Percentiles rank a stretch among this genome's conserved stretches.
phyloP scores from a whole-genome alignment of 805 yeast species.

The Lachancea kluyveri region DNA sequence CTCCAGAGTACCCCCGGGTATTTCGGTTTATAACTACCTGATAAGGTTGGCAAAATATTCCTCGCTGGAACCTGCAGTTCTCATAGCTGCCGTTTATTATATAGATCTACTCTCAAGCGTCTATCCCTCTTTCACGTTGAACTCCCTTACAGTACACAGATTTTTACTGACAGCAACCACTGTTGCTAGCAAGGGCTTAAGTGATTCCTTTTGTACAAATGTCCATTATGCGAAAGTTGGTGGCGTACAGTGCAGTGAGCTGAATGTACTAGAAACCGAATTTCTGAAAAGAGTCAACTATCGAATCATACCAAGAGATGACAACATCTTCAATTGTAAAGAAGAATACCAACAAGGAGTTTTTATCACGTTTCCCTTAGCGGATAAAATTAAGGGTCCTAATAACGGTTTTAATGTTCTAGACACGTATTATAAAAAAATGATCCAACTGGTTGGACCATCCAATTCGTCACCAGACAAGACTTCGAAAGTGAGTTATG shows the following conservation, averaged over 20 bases:
- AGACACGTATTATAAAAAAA: constrained; percentile 42
- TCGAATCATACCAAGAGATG: constrained; percentile 57
- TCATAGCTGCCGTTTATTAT: constrained; percentile 79
- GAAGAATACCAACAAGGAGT: constrained; percentile 22
- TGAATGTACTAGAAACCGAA: constrained; percentile 84
- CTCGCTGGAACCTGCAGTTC: constrained; percentile 74
- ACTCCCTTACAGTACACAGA: constrained; percentile 89
- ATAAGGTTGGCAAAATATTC: constrained; percentile 77
- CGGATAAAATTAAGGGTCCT: constrained; percentile 10
- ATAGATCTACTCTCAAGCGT: constrained; percentile 78
- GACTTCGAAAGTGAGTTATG: constrained; percentile 20
- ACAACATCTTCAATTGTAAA: constrained; percentile 35
- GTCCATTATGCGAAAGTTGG: constrained; percentile 94
- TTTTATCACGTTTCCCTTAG: constrained; percentile 1
- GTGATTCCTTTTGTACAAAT: constrained; percentile 92
- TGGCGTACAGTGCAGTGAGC: constrained; percentile 76
- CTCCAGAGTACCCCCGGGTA: constrained; percentile 86
- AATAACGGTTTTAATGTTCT: constrained; percentile 36
- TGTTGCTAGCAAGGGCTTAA: constrained; percentile 82
- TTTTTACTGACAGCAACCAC: constrained; percentile 86
- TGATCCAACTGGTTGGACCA: constrained; percentile 44
- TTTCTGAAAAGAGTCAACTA: constrained; percentile 76
- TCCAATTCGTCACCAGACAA: constrained; percentile 24
- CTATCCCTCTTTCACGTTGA: constrained; percentile 74
- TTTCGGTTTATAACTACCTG: constrained; percentile 72